Base-by-base conservation (phyloP, 768 basidiomycete genomes). In the Pleurotus platypus region DNA sequence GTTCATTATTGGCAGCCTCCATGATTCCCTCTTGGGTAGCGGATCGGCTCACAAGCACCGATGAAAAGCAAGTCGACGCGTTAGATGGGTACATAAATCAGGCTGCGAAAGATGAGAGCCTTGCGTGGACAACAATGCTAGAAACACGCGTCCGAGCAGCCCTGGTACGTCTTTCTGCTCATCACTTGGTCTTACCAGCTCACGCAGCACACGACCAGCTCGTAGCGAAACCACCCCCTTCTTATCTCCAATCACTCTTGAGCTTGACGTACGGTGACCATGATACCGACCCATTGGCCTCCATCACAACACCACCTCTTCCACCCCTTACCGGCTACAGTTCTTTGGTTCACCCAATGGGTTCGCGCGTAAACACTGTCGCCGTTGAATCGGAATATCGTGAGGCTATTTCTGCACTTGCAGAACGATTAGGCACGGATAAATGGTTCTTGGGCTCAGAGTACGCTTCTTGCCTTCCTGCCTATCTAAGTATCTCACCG, bases 111-210 rank as follows among this genome's bases (percentile, higher is more conserved):
- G 85, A 90, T 62, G 91, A 94, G 68, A 89, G 89, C 62, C 79
- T 84, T 43, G 91, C 92, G 1, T 94, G 92, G 92, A 80, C 91
- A 22, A 75, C 89, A 2, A 76, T 94, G 30, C 80, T 94, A 40
- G 89, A 94, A 68, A 85, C 85, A 37, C 74, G 79, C 46, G 82
- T 94, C 5, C 91, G 92, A 67, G 86, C 88, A 61, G 87, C 89
- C 11, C 68, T 94, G 70, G 85, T 91, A 61, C 55, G 82, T 73
- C 11, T 59, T 30, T 46, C 55, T 42, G 18, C 47, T 54, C 53
- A 30, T 30, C 12, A 43, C 42, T 60, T 43, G 15, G 60, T 35
- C 30, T 11, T 49, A 18, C 40, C 35, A 37, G 22, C 51, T 38
- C 46, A 61, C 35, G n/a, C 3, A 22, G 9, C 30, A 35, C 30